Percentiles rank a stretch among this genome's conserved stretches.
These are phyloP conservation scores for Aphanoascus verrucosus DNA, from an alignment of 2,329 filamentous ascomycete species.

Conservation along the genomic window DNA sequence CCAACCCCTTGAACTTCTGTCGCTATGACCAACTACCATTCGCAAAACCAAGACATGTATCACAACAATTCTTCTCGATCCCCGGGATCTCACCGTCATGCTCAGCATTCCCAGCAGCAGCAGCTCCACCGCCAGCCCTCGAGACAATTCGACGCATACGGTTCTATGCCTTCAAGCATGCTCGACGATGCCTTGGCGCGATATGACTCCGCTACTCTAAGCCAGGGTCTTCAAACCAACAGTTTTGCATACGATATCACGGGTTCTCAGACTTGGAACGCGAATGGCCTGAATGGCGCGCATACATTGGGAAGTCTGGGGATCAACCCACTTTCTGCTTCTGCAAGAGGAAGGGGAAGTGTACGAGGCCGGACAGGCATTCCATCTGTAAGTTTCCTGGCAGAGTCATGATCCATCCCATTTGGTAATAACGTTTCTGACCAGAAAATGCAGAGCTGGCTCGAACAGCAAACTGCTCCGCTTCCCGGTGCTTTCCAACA, in stretches of 20 bases:
- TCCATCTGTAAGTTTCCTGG: slow-evolving; percentile 55
- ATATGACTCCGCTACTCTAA: slow-evolving; percentile 45
- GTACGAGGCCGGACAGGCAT: slow-evolving; percentile 50
- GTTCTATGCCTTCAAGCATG: slow-evolving; percentile 54
- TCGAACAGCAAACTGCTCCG: slow-evolving; percentile 47
- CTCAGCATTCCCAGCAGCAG: slow-evolving; percentile 45
- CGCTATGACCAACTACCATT: slow-evolving; percentile 26
- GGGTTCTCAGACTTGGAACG: slow-evolving; percentile 68
- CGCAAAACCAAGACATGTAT: slow-evolving; percentile 42
- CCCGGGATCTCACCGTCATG: slow-evolving; percentile 59
- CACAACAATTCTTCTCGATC: slow-evolving; percentile 61
- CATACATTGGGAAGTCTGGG: slow-evolving; percentile 53
- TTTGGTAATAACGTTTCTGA: background rate
- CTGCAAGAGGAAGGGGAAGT: slow-evolving; percentile 47
- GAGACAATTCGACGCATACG: slow-evolving; percentile 65
- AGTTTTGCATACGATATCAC: slow-evolving; percentile 59
- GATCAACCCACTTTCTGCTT: slow-evolving; percentile 33
- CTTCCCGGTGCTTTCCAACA: slow-evolving; percentile 39
- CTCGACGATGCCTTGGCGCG: slow-evolving; percentile 59
- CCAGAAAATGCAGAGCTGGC: slow-evolving; percentile 45
- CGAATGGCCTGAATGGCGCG: slow-evolving; percentile 58
- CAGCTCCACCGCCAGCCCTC: slow-evolving; percentile 60
- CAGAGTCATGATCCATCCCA: background rate
- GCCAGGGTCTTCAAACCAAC: slow-evolving; percentile 47
- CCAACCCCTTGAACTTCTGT: slow-evolving; percentile 18